Evolutionary conservation across 257 asterid genomes (phyloP).

Genomic region (Jacaranda mimosifolia): DNA sequence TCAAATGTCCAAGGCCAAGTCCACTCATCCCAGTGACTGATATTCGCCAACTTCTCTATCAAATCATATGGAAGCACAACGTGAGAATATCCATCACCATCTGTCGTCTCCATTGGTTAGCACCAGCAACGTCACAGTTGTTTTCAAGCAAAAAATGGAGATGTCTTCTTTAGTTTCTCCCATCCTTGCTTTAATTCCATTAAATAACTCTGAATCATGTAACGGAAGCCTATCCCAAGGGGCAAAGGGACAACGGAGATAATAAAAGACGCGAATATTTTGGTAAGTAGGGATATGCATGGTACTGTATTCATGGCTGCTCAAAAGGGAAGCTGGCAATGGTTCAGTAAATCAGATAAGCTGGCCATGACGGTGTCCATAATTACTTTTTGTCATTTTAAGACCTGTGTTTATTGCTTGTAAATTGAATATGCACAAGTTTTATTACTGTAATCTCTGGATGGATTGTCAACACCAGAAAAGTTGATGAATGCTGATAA

Average conservation of each 20-base stretch:
- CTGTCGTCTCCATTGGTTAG: conserved; percentile 16
- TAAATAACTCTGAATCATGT: conserved; percentile 20
- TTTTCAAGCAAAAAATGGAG: background rate
- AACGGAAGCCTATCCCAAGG: conserved; percentile 25
- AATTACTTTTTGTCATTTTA: conserved; percentile 24
- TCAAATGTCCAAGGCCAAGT: conserved; percentile 36
- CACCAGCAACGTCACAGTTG: background rate
- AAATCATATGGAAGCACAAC: conserved; percentile 36
- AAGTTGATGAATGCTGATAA: background rate
- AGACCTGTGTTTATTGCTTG: background rate
- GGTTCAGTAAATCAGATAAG: conserved; percentile 28
- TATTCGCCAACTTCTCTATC: conserved; percentile 37
- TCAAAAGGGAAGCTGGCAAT: conserved; percentile 27
- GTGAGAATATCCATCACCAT: conserved; percentile 16
- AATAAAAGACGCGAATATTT: background rate
- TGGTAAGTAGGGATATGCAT: conserved; percentile 33
- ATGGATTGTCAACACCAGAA: background rate
- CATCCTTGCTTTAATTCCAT: conserved; percentile 1
- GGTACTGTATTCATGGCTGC: conserved; percentile 16
- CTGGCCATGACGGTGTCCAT: conserved; percentile 27
- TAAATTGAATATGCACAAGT: background rate
- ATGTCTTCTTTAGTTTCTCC: background rate
- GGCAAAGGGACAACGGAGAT: conserved; percentile 1
- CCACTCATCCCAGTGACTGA: conserved; percentile 38
- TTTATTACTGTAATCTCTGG: conserved; percentile 19